Conservation (phyloP, 768 basidiomycete species). For the Russula foetens region DNA sequence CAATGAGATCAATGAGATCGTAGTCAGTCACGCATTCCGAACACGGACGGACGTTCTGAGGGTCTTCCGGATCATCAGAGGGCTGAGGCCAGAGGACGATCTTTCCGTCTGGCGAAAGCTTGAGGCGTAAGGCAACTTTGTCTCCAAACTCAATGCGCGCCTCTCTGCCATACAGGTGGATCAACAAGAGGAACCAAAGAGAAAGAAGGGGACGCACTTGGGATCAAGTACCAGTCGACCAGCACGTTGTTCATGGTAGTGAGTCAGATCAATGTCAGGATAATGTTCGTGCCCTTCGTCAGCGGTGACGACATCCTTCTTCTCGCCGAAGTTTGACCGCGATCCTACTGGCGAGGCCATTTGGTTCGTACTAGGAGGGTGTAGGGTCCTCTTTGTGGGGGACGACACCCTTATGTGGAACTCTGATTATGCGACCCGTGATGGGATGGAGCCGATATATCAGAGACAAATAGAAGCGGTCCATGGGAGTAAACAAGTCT, state of each 20-base stretch:
- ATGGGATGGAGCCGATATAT: too few relatives aligned
- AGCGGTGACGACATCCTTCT: neutral
- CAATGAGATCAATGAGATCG: constrained; percentile 8
- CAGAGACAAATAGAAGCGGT: too few relatives aligned
- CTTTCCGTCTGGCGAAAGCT: constrained; percentile 47
- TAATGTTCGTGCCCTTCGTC: too few relatives aligned
- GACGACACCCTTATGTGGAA: neutral
- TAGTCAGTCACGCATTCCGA: neutral
- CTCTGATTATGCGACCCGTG: too few relatives aligned
- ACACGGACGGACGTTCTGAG: constrained; percentile 43
- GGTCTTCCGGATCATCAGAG: constrained; percentile 51
- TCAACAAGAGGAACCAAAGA: neutral
- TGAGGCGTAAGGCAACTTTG: constrained; percentile 43
- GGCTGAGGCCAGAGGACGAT: constrained; percentile 68
- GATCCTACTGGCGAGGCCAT: neutral
- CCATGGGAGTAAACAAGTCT: too few relatives aligned
- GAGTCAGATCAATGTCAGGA: constrained; percentile 27
- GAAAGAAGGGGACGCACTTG: constrained; percentile 28
- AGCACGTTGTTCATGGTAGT: constrained; percentile 46
- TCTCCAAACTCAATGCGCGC: constrained; percentile 56
- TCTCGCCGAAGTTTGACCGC: neutral
- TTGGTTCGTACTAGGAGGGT: neutral
- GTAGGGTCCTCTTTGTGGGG: neutral
- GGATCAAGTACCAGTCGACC: constrained; percentile 59
- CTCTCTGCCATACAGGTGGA: constrained; percentile 34